A percentile compares a stretch with the other conserved stretches of the same genome.
Evolutionary conservation across 345 rosid species (phyloP).

Genomic region (Boechera divaricarpa): DNA sequence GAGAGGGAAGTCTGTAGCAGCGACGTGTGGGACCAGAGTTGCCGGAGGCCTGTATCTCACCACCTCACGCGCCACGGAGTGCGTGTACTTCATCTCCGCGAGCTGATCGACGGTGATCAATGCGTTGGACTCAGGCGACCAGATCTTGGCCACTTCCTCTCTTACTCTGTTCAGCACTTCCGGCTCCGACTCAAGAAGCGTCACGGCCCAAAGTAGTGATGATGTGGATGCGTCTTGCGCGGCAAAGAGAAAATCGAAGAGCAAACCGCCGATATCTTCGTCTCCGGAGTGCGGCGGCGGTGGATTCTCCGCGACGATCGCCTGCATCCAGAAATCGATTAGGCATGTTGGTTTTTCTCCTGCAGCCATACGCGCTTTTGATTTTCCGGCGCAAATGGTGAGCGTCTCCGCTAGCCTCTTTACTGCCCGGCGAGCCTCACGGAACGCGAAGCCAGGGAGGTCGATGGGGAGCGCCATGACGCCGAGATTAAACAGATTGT

Average conservation of each 20-base stretch:
- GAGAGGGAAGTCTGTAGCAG: conserved; percentile 63
- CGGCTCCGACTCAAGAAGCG: conserved; percentile 78
- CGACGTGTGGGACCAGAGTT: conserved; percentile 85
- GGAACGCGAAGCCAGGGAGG: conserved; percentile 76
- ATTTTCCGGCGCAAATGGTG: conserved; percentile 50
- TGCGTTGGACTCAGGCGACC: conserved; percentile 72
- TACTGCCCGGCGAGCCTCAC: conserved; percentile 71
- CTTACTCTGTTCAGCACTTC: conserved; percentile 65
- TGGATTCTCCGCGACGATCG: conserved; percentile 47
- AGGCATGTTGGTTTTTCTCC: conserved; percentile 70
- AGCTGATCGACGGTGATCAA: conserved; percentile 67
- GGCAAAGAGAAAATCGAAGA: conserved; percentile 84
- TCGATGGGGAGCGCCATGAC: conserved; percentile 75
- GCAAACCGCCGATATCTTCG: conserved; percentile 64
- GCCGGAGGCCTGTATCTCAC: conserved; percentile 80
- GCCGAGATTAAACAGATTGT: conserved; percentile 79
- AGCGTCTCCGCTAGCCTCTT: conserved; percentile 59
- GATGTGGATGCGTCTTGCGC: conserved; percentile 95
- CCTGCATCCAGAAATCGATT: conserved; percentile 88
- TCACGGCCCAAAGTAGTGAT: conserved; percentile 80
- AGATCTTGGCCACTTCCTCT: conserved; percentile 62
- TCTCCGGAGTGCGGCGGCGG: conserved; percentile 56
- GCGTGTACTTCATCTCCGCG: conserved; percentile 80
- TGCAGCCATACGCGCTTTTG: conserved; percentile 58
- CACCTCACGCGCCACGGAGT: conserved; percentile 88